A percentile compares a stretch with the other conserved stretches of the same genome.
These are phyloP conservation scores for Fusarium sp. DNA, from an alignment of 2,329 filamentous ascomycete genomes.

Conservation along the genomic window DNA sequence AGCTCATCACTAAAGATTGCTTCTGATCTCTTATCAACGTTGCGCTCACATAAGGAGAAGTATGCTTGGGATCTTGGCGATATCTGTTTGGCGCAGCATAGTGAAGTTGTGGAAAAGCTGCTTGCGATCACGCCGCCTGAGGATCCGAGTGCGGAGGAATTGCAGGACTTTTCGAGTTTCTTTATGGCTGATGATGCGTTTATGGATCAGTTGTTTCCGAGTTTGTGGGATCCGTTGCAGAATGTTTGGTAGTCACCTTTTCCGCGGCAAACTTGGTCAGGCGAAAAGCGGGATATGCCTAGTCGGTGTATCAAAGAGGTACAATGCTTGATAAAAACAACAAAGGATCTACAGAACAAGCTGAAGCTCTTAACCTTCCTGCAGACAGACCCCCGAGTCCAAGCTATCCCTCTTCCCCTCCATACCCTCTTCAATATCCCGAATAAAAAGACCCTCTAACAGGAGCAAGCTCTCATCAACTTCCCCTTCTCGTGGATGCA, in stretches of 20 bases:
- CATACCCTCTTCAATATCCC: neutral
- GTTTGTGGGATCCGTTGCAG: conserved; percentile 52
- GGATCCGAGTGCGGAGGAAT: conserved; percentile 28
- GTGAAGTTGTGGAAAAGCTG: conserved; percentile 60
- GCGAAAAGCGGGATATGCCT: too few species aligned
- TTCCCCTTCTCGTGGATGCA: neutral
- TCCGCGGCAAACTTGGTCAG: conserved; percentile 5
- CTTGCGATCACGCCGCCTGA: conserved; percentile 45
- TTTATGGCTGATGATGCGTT: conserved; percentile 49
- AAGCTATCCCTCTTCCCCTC: neutral
- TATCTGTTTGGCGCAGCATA: conserved; percentile 60
- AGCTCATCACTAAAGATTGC: conserved; percentile 57
- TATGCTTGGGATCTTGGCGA: conserved; percentile 63
- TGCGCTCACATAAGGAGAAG: conserved; percentile 54
- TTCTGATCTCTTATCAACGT: conserved; percentile 53
- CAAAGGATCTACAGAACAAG: neutral
- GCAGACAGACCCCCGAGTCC: neutral
- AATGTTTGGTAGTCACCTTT: conserved; percentile 45
- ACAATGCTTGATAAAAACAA: neutral
- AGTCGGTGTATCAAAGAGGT: neutral
- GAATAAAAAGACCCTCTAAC: conserved; percentile 1
- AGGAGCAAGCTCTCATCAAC: neutral
- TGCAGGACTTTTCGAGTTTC: conserved; percentile 44
- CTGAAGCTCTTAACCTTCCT: neutral
- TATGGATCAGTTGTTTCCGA: conserved; percentile 51